Conservation (phyloP, 495 filamentous ascomycete genomes). For the Aspergillus ellipticus region DNA sequence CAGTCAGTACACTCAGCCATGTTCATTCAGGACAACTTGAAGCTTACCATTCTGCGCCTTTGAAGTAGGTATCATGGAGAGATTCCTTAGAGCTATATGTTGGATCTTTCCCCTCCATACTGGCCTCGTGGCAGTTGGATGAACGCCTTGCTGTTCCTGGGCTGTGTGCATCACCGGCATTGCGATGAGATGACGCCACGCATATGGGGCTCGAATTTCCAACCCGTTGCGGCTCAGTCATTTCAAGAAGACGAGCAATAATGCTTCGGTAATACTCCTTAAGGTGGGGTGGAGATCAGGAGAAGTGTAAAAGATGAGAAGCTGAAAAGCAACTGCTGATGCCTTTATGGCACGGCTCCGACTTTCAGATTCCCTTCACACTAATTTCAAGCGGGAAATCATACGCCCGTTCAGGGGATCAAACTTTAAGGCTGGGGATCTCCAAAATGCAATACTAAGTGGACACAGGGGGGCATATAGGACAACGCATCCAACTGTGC, state of each 20-base stretch:
- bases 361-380: not conserved
- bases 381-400: not conserved
- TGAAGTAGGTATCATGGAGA: constrained; percentile 47
- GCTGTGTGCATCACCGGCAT: not conserved
- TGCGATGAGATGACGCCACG: constrained; percentile 29
- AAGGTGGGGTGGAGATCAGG: not conserved
- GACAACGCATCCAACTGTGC: too few species aligned
- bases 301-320: not conserved
- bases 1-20: not conserved
- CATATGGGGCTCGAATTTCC: constrained; percentile 24
- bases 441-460: too few species aligned
- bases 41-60: constrained; percentile 55
- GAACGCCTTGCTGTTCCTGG: not conserved
- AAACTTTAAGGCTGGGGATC: not conserved
- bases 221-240: constrained; percentile 4
- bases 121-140: not conserved
- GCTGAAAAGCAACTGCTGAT: not conserved
- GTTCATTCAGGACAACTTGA: not conserved
- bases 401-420: not conserved
- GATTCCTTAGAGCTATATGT: not conserved
- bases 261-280: too few species aligned
- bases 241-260: too few species aligned
- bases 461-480: too few species aligned
- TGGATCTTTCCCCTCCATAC: not conserved
- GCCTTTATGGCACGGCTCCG: not conserved